A percentile compares a stretch with the other conserved stretches of the same genome.
phyloP scores from a whole-genome alignment of 306 rosid species.

The Arachis stenosperma region DNA sequence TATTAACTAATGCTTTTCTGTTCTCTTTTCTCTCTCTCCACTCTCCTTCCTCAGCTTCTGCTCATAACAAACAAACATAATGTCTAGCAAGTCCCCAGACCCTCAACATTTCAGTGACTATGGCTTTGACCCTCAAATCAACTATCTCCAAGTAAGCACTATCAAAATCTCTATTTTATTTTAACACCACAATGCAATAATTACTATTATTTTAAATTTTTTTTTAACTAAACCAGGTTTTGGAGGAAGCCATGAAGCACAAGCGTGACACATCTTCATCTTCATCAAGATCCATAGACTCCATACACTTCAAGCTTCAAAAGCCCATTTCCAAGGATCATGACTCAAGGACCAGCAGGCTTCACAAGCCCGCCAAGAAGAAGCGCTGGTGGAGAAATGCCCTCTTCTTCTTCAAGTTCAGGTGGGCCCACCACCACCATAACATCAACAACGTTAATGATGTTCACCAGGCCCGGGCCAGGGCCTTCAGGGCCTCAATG shows the following conservation, averaged over 20 bases:
- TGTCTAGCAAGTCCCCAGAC: constrained; percentile 79
- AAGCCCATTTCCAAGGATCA: constrained; percentile 83
- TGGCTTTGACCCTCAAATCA: constrained; percentile 93
- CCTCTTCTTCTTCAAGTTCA: constrained; percentile 76
- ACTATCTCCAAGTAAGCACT: constrained; percentile 78
- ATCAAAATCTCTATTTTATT: not conserved
- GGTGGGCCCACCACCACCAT: constrained; percentile 42
- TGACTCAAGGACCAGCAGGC: constrained; percentile 46
- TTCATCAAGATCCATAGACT: constrained; percentile 68
- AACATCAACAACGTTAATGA: constrained; percentile 36
- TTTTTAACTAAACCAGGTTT: constrained; percentile 47
- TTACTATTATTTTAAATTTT: too few relatives aligned
- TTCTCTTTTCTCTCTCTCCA: not conserved
- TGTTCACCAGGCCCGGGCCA: constrained; percentile 79
- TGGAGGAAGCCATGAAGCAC: constrained; percentile 90
- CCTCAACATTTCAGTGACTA: constrained; percentile 96
- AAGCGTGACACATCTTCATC: constrained; percentile 49
- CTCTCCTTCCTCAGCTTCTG: not conserved
- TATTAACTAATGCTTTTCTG: too few relatives aligned
- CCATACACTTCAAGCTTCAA: constrained; percentile 87
- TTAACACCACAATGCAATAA: not conserved
- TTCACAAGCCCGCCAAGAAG: constrained; percentile 55
- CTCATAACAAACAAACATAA: constrained; percentile 12
- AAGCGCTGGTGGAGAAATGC: constrained; percentile 89
- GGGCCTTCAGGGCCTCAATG: constrained; percentile 69